Conservation (phyloP, 2,329 filamentous ascomycete genomes). For the Sclerotinia sclerotiorum region DNA sequence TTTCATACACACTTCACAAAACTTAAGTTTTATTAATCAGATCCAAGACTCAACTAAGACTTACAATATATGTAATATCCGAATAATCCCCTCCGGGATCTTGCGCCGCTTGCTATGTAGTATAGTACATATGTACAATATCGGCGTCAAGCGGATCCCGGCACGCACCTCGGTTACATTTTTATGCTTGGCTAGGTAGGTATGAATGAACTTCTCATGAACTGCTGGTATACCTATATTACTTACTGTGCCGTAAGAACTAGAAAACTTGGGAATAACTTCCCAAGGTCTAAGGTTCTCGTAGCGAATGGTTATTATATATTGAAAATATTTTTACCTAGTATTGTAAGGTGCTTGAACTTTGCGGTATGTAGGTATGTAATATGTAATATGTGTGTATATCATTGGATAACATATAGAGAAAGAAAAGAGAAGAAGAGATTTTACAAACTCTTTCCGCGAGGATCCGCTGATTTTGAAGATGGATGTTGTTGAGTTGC, state of each 20-base stretch:
- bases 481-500: neutral
- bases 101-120: neutral
- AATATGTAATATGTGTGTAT: no score
- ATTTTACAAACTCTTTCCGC: slow-evolving; percentile 4
- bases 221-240: neutral
- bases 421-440: neutral
- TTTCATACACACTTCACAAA: neutral
- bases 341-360: no score
- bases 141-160: slow-evolving; percentile 15
- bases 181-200: no score
- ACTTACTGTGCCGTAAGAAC: neutral
- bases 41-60: neutral
- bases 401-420: no score
- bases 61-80: neutral
- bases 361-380: no score
- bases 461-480: neutral
- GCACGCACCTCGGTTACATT: slow-evolving; percentile 12
- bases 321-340: no score
- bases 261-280: neutral
- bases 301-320: no score
- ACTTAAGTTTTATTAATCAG: no score
- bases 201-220: neutral
- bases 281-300: neutral
- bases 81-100: slow-evolving; percentile 5
- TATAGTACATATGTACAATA: no score